phyloP scores from a whole-genome alignment of 805 yeast species.

The Candida endomychidarum region DNA sequence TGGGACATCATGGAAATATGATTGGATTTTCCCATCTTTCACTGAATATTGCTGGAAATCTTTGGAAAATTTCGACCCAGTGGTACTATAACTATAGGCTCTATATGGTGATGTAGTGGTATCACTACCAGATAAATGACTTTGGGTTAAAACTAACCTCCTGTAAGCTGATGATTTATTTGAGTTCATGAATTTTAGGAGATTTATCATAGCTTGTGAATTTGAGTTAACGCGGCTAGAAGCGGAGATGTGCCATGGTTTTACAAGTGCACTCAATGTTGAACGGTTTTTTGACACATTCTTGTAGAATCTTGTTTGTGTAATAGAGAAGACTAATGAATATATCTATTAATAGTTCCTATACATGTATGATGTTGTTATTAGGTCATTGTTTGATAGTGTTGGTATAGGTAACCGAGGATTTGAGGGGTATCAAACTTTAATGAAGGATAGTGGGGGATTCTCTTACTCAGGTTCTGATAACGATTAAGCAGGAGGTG shows the following conservation, averaged over 20 bases:
- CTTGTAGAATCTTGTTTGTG: too few relatives aligned
- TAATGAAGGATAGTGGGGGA: too few relatives aligned
- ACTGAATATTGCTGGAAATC: constrained; percentile 46
- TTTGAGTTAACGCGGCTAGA: not conserved
- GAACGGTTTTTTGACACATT: too few relatives aligned
- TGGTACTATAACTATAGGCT: not conserved
- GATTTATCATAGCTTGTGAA: constrained; percentile 4
- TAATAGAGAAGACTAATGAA: too few relatives aligned
- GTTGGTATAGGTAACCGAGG: too few relatives aligned
- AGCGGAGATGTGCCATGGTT: too few relatives aligned
- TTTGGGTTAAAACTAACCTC: constrained; percentile 5
- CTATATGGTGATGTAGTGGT: not conserved
- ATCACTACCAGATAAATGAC: constrained; percentile 5
- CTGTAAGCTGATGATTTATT: constrained; percentile 1
- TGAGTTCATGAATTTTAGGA: not conserved
- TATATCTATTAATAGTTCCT: too few relatives aligned
- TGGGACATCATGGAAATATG: constrained; percentile 75
- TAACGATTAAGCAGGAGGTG: constrained; percentile 28
- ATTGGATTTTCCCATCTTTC: constrained; percentile 47
- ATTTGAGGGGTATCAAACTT: too few relatives aligned
- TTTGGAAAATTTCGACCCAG: constrained; percentile 37
- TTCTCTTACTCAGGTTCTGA: too few relatives aligned
- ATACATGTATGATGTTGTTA: too few relatives aligned
- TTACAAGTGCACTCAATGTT: too few relatives aligned
- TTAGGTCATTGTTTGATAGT: too few relatives aligned